Conservation (phyloP, 352 stramenopile genomes). For the Halophytophthora batemanensis region DNA sequence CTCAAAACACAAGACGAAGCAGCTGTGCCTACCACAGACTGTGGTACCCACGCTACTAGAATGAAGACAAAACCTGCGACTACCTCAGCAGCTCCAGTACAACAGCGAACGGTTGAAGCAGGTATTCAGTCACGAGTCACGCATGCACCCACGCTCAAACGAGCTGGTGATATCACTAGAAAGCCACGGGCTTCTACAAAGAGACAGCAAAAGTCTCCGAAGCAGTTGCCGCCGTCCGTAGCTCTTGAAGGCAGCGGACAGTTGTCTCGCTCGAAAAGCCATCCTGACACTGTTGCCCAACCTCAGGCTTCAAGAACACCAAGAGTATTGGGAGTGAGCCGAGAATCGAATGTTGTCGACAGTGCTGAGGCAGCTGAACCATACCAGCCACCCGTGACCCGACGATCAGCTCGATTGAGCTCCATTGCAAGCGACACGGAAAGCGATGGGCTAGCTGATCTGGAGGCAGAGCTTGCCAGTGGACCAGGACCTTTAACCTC, state of each 20-base stretch:
- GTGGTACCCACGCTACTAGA: no score
- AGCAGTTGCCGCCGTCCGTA: neutral
- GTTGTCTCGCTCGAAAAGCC: neutral
- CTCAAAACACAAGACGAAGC: neutral
- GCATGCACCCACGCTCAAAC: no score
- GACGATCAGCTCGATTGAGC: conserved; percentile 16
- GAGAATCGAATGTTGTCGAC: no score
- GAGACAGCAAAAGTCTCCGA: neutral
- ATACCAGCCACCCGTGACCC: neutral
- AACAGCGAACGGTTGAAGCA: no score
- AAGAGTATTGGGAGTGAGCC: no score
- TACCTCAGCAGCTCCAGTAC: neutral
- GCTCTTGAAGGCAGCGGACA: neutral
- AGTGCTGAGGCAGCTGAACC: no score
- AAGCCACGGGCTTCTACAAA: neutral
- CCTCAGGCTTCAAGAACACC: no score
- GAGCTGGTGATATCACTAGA: neutral
- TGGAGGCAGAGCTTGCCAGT: conserved; percentile 22
- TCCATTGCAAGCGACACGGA: conserved; percentile 19
- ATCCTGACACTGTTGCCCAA: no score
- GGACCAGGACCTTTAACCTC: neutral
- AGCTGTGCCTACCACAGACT: no score
- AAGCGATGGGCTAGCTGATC: conserved; percentile 30
- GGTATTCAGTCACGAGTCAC: no score
- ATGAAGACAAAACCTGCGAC: neutral